These are phyloP conservation scores for Fraxinus dipetala DNA, from an alignment of 305 asterid species.

Conservation along the genomic window DNA sequence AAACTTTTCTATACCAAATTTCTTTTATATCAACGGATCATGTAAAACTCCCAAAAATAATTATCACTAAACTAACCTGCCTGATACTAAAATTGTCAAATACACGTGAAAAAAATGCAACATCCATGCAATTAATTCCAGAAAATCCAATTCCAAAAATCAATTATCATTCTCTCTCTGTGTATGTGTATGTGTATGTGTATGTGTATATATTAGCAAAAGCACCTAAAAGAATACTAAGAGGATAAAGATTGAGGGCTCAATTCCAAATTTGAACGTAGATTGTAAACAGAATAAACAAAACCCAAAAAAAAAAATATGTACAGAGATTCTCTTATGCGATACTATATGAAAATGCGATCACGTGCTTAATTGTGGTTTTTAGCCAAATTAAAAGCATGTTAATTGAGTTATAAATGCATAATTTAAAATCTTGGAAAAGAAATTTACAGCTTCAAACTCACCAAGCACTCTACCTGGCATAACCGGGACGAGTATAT, in stretches of 20 bases:
- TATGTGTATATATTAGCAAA: constrained; percentile 11
- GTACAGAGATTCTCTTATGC: constrained; percentile 35
- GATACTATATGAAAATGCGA: constrained; percentile 34
- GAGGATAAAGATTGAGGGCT: constrained; percentile 26
- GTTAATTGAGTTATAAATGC: constrained; percentile 24
- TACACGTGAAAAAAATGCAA: constrained; percentile 30
- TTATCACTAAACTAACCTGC: neutral
- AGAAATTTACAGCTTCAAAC: constrained; percentile 27
- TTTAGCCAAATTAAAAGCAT: constrained; percentile 34
- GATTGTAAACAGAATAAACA: constrained; percentile 26
- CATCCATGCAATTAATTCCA: constrained; percentile 38
- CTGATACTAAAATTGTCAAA: constrained; percentile 15
- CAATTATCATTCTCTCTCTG: neutral
- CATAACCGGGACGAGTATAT: neutral
- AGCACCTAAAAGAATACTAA: constrained; percentile 21
- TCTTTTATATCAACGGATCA: neutral
- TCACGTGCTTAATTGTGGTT: constrained; percentile 33
- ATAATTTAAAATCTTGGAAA: neutral
- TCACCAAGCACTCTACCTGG: constrained; percentile 41
- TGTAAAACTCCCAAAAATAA: constrained; percentile 6
- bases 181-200: neutral
- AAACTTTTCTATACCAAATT: constrained; percentile 3
- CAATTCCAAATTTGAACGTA: constrained; percentile 37
- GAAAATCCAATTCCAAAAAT: constrained; percentile 24
- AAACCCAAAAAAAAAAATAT: constrained; percentile 26